Evolutionary conservation across 1,284 basidiomycete species (phyloP).

Genomic region (Microbotryum intermedium): DNA sequence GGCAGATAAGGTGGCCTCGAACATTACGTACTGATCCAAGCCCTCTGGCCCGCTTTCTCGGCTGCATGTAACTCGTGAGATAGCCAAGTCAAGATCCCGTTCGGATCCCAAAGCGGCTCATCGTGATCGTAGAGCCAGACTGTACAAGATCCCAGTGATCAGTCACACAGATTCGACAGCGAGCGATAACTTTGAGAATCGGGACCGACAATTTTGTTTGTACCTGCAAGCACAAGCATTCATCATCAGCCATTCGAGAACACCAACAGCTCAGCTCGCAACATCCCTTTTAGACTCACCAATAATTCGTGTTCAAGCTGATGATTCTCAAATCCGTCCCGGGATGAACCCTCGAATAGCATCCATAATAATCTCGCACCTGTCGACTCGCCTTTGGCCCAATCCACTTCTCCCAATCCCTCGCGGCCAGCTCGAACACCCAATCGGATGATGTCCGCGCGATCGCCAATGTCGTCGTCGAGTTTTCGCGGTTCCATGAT

Average conservation of each 20-base stretch:
- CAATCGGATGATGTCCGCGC: slow-evolving; percentile 19
- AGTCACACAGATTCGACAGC: not conserved
- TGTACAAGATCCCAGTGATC: slow-evolving; percentile 27
- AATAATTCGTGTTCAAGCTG: slow-evolving; percentile 52
- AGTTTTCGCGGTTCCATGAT: not conserved
- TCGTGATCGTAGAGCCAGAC: slow-evolving; percentile 50
- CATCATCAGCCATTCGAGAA: not conserved
- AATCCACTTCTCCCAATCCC: slow-evolving; percentile 32
- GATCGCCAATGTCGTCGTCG: not conserved
- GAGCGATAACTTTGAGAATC: not conserved
- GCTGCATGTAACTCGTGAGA: slow-evolving; percentile 50
- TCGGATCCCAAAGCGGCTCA: slow-evolving; percentile 42
- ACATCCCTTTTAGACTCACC: slow-evolving; percentile 44
- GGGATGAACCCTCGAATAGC: slow-evolving; percentile 27
- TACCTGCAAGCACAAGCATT: slow-evolving; percentile 20
- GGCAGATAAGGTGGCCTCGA: no score
- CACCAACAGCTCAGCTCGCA: not conserved
- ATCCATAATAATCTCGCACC: slow-evolving; percentile 19
- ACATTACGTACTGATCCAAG: slow-evolving; percentile 46
- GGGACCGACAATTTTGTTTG: slow-evolving; percentile 24
- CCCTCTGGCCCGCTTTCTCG: slow-evolving; percentile 49
- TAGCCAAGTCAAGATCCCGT: slow-evolving; percentile 44
- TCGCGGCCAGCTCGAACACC: slow-evolving; percentile 29
- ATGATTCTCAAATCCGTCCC: slow-evolving; percentile 40
- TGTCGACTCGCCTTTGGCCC: slow-evolving; percentile 15